A percentile compares a stretch with the other conserved stretches of the same genome.
These are phyloP conservation scores for Aspergillus sp. DNA, from an alignment of 2,329 filamentous ascomycete genomes.

Conservation along the genomic window DNA sequence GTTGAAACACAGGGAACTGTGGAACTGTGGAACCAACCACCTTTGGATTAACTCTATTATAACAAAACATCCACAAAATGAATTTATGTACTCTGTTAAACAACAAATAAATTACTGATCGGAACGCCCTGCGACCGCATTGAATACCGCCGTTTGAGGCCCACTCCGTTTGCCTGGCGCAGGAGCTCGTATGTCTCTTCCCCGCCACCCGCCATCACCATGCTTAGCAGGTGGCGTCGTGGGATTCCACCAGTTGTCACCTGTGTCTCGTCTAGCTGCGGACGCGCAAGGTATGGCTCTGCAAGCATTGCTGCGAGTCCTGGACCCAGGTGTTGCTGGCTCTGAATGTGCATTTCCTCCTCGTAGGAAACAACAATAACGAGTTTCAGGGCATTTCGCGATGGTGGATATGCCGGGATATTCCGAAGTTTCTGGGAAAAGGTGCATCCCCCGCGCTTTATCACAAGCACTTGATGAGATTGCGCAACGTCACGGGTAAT, in stretches of 20 bases:
- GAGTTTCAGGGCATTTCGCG: conserved; percentile 66
- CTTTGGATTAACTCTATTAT: background rate
- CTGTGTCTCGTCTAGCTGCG: conserved; percentile 75
- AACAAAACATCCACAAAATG: background rate
- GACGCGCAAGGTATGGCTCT: conserved; percentile 54
- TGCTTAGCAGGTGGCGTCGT: conserved; percentile 70
- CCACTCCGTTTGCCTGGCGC: conserved; percentile 63
- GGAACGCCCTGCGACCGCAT: conserved; percentile 77
- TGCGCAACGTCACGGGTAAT: conserved; percentile 54
- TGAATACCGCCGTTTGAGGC: conserved; percentile 74
- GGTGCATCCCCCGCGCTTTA: conserved; percentile 78
- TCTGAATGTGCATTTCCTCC: conserved; percentile 37
- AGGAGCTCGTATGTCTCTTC: conserved; percentile 65
- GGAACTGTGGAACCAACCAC: background rate
- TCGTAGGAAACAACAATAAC: conserved; percentile 74
- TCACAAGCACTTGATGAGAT: conserved; percentile 72
- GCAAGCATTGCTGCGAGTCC: conserved; percentile 33
- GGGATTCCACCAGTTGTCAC: conserved; percentile 67
- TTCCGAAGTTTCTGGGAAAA: conserved; percentile 81
- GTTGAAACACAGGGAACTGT: no score
- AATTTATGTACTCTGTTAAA: conserved; percentile 38
- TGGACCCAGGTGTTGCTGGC: background rate
- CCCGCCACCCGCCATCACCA: conserved; percentile 79
- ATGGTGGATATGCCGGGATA: conserved; percentile 74
- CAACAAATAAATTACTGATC: conserved; percentile 75